Evolutionary conservation across 2,329 filamentous ascomycete genomes (phyloP).

Genomic region (Claviceps purpurea): DNA sequence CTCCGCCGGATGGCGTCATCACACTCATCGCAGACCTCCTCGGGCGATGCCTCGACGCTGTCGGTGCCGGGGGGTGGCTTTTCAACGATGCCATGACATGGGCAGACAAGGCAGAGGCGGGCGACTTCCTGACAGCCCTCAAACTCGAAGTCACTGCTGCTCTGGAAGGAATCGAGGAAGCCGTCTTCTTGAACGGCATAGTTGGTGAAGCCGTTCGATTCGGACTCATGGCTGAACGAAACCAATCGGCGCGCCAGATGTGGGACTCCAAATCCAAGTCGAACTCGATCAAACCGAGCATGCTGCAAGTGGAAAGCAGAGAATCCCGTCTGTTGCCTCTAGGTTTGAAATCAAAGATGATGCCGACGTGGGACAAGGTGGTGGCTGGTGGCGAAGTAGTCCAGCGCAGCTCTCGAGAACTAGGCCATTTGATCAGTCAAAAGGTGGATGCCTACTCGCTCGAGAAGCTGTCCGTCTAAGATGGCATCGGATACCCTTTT

Average conservation of each 20-base stretch:
- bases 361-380: conserved; percentile 42
- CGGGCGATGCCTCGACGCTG: conserved; percentile 60
- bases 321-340: conserved; percentile 50
- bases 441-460: conserved; percentile 72
- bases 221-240: conserved; percentile 27
- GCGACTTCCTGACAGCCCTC: conserved; percentile 52
- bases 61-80: conserved; percentile 64
- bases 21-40: conserved; percentile 58
- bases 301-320: conserved; percentile 25
- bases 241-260: conserved; percentile 13
- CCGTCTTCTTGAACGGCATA: conserved; percentile 48
- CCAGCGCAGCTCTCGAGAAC: conserved; percentile 56
- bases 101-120: conserved; percentile 38
- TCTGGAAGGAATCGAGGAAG: conserved; percentile 59
- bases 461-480: conserved; percentile 58
- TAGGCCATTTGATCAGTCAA: conserved; percentile 64
- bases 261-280: conserved; percentile 14
- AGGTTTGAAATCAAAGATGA: conserved; percentile 49
- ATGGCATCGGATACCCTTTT: conserved; percentile 4
- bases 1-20: conserved; percentile 53
- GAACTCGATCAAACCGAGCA: conserved; percentile 29
- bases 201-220: conserved; percentile 55
- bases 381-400: conserved; percentile 57
- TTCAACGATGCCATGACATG: conserved; percentile 42
- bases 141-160: conserved; percentile 57